These are phyloP conservation scores for Albophoma yamanashiensis DNA, from an alignment of 2,329 filamentous ascomycete genomes.

Conservation along the genomic window DNA sequence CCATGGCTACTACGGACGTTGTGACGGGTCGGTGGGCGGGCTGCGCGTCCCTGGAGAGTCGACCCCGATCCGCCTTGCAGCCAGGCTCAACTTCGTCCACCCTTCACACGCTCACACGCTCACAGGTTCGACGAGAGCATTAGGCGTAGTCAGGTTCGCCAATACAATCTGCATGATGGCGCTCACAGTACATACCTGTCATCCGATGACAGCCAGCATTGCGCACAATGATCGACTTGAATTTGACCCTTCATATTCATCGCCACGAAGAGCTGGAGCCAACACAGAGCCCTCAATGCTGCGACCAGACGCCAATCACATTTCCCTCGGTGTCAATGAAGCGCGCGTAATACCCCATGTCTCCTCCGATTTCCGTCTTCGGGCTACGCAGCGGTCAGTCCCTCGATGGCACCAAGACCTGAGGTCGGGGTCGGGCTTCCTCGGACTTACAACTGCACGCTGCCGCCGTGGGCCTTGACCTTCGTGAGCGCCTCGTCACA, in stretches of 20 bases:
- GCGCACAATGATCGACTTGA: neutral
- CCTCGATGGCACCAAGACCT: neutral
- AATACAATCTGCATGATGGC: neutral
- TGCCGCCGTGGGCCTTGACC: conserved; percentile 19
- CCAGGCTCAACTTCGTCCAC: neutral
- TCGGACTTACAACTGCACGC: conserved; percentile 21
- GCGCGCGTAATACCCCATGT: conserved; percentile 23
- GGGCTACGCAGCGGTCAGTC: conserved; percentile 11
- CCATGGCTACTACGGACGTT: neutral
- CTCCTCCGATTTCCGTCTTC: conserved; percentile 22
- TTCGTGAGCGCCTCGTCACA: conserved; percentile 19
- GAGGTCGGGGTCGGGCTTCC: no score
- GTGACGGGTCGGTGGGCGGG: neutral
- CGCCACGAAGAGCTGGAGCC: neutral
- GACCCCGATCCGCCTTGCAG: neutral
- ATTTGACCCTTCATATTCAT: neutral
- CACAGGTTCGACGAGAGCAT: neutral
- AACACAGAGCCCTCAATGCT: conserved; percentile 9
- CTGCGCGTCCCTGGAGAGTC: neutral
- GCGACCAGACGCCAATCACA: conserved; percentile 22
- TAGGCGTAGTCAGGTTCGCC: neutral
- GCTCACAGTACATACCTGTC: neutral
- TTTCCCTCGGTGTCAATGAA: conserved; percentile 28
- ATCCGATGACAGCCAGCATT: neutral
- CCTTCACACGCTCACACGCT: neutral